Base-by-base conservation (phyloP, 495 filamentous ascomycete species). In the Annulohypoxylon maeteangense region DNA sequence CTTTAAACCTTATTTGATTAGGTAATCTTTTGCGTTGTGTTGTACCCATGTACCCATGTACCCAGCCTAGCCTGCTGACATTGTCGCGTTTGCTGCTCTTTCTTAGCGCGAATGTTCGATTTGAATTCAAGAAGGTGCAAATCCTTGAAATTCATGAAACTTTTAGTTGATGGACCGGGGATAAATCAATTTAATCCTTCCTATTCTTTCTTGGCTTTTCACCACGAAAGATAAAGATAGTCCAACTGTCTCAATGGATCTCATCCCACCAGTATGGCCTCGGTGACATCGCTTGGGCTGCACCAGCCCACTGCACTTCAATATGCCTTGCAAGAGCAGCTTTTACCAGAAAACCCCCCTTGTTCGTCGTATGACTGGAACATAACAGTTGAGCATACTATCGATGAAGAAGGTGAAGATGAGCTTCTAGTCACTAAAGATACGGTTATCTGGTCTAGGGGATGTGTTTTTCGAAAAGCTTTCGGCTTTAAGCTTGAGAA, bases 391-490 rank as follows among this genome's bases (percentile, higher is more conserved):
- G 75, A 78, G 69, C 82, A 84, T 47, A 82, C 85, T 44, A 31
- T 29, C 10, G 76, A 85, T 29, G 81, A 75, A 3, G 78, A 81
- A 18, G 83, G 83, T 47, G 88, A 92, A 66, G 95, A 99, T 61
- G 95, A 98, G 78, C 79, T 98, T n/a, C 81, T 97, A 23, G 89
- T 90, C 62, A 97, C 94, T 3, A 86, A 91, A 32, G 85, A 85
- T 66, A 91, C 92, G 72, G 95, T 97, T 34, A 88, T 97, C 65
- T 99, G 94, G 94, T 97, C 93, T 32, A 88, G 92, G 57, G 93
- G 92, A 45, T 91, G 91, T 51, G 82, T 96, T 38, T 90, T 97
- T 74, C 92, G 92, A 62, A 92, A 93, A 75, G 88, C 92, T 66
- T 99, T 94, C 81, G 89, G 87, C 55, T 92, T 98, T 76, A 91